These are phyloP conservation scores for Monosporascus sp. DNA, from an alignment of 2,329 filamentous ascomycete species.

Conservation along the genomic window DNA sequence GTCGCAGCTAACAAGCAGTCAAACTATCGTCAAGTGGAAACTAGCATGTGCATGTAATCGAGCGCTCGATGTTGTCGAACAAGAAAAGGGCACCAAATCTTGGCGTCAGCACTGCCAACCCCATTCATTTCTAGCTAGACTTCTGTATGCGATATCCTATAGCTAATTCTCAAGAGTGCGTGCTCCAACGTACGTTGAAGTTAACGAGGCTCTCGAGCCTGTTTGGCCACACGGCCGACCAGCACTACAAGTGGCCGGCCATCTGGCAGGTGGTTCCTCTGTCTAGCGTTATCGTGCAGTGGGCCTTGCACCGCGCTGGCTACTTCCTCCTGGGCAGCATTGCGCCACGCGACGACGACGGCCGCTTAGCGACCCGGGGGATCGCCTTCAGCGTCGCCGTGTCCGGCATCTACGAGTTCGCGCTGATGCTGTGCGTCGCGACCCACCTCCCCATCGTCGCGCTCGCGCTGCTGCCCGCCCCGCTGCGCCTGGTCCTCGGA, in stretches of 20 bases:
- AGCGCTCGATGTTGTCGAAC: no score
- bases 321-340: constrained; percentile 20
- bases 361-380: constrained; percentile 17
- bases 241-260: constrained; percentile 25
- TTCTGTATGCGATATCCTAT: no score
- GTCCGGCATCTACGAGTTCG: constrained; percentile 24
- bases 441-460: constrained; percentile 21
- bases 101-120: no score
- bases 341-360: constrained; percentile 14
- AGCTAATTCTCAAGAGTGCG: no score
- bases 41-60: no score
- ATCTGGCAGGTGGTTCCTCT: constrained; percentile 24
- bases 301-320: constrained; percentile 16
- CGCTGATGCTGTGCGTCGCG: constrained; percentile 15
- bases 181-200: no score
- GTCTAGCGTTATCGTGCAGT: constrained; percentile 14
- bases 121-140: no score
- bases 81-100: no score
- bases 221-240: constrained; percentile 16
- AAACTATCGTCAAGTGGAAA: no score
- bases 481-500: constrained; percentile 14
- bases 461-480: constrained; percentile 15
- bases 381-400: constrained; percentile 19
- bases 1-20: no score
- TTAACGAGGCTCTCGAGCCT: neutral